Evolutionary conservation across 306 rosid species (phyloP).

Genomic region (Hippophae gyantsensis): DNA sequence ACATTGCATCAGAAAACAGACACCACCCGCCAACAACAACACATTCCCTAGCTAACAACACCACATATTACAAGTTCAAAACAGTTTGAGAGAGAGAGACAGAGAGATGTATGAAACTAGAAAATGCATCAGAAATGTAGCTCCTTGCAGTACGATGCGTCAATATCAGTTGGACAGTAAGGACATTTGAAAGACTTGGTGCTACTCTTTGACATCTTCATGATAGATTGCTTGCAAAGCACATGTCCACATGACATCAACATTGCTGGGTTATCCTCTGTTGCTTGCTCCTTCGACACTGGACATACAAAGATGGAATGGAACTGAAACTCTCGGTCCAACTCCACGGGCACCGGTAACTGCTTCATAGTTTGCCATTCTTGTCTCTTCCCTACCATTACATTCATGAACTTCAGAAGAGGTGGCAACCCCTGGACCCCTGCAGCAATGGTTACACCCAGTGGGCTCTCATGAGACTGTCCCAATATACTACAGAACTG

Average conservation of each 20-base stretch:
- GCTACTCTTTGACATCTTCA: constrained; percentile 83
- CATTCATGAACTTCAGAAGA: constrained; percentile 69
- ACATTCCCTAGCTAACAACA: constrained; percentile 19
- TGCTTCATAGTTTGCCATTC: constrained; percentile 87
- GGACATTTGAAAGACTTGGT: constrained; percentile 83
- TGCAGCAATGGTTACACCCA: constrained; percentile 65
- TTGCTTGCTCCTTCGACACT: constrained; percentile 83
- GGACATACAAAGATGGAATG: constrained; percentile 96
- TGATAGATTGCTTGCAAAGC: constrained; percentile 85
- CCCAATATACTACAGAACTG: constrained; percentile 86
- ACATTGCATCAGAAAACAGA: constrained; percentile 19
- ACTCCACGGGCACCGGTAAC: constrained; percentile 76
- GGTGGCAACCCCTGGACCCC: constrained; percentile 72
- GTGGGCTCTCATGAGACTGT: constrained; percentile 73
- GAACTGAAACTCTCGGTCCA: constrained; percentile 70
- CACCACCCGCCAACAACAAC: constrained; percentile 22
- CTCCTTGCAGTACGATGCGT: constrained; percentile 48
- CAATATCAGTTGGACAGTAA: constrained; percentile 67
- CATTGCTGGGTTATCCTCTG: constrained; percentile 88
- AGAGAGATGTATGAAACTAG: constrained; percentile 7
- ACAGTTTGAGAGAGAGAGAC: constrained; percentile 23
- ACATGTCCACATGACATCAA: constrained; percentile 90
- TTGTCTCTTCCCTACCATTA: constrained; percentile 79
- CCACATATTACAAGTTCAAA: constrained; percentile 26
- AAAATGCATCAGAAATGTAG: constrained; percentile 40